Base-by-base conservation (phyloP, 1,284 basidiomycete genomes). In the Cryptococcus floricola region DNA sequence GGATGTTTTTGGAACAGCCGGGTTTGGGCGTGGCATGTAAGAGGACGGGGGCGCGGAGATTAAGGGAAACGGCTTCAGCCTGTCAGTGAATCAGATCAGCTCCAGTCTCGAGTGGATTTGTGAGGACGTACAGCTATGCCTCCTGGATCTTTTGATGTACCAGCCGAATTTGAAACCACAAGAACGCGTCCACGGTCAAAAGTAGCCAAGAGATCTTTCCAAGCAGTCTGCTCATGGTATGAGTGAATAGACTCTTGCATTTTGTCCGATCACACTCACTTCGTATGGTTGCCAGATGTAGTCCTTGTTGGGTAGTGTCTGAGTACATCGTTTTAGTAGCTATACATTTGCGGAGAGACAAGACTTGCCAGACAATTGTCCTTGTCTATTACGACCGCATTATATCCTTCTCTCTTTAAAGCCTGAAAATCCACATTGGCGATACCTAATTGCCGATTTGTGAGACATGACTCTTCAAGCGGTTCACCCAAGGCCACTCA, bases 141-240 rank as follows among this genome's bases (percentile, higher is more conserved):
- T 39, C 85, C 87, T 0, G 87, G 82, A 71, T 98, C 95, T 52
- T 84, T 80, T 43, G 76, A 78, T 16, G 89, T 88, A 1, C 95
- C 95, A 1, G 91, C 91, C 25, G 92, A 92, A 74, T 98, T 98
- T 76, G 89, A 92, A 41, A 98, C 93, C 52, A 98, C 85, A 59
- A 98, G 80, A 10, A 98, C 84, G 60, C 91, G 87, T 0, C 82
- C 82, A 23, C 84, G 80, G 0, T 89, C 90, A 69, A 97, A 97
- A 0, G 84, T 82, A 41, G 80, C 71, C 44, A 84, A 78, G 56
- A 91, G 88, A 65, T 85, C 81, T 38, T 80, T 71, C 93, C 93
- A 98, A 4, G 88, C 84, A n/a, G 83, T 79, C 85, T 91, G 63
- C 13, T 64, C 23, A 46, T 41, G 18, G 38, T 31, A 2, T 19